Conservation (phyloP, 106 monocot species). For the Platanthera zijinensis region DNA sequence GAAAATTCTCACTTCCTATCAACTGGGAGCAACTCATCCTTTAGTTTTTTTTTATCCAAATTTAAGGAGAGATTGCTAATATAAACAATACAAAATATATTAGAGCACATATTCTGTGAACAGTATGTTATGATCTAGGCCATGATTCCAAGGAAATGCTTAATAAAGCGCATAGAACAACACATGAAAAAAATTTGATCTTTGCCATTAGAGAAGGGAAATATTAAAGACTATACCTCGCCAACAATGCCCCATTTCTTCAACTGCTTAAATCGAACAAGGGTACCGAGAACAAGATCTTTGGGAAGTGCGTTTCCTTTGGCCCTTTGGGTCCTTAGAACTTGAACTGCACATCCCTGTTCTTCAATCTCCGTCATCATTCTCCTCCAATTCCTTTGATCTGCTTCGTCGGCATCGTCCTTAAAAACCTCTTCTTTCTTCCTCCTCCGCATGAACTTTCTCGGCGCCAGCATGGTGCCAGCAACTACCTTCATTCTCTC, state of each 20-base stretch:
- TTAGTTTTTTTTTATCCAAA: too few relatives aligned
- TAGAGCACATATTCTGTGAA: too few relatives aligned
- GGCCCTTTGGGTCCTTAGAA: constrained; percentile 43
- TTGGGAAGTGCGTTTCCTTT: constrained; percentile 53
- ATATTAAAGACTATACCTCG: constrained; percentile 39
- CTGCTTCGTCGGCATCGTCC: constrained; percentile 59
- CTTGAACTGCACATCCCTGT: constrained; percentile 50
- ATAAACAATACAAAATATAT: too few relatives aligned
- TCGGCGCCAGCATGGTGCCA: constrained; percentile 72
- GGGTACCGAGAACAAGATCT: constrained; percentile 77
- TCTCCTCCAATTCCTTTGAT: constrained; percentile 78
- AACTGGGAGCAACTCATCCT: too few relatives aligned
- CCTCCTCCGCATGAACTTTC: constrained; percentile 92
- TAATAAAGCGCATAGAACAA: too few relatives aligned
- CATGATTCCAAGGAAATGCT: too few relatives aligned
- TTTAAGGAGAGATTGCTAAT: too few relatives aligned
- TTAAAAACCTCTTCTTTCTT: constrained; percentile 73
- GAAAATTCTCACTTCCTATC: too few relatives aligned
- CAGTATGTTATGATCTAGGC: too few relatives aligned
- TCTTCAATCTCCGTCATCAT: constrained; percentile 86
- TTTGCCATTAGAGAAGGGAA: background rate
- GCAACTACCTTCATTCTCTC: constrained; percentile 48
- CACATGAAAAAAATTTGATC: background rate
- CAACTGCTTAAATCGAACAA: constrained; percentile 87
- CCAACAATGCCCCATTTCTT: constrained; percentile 84